These are phyloP conservation scores for Biancaea sappan DNA, from an alignment of 306 rosid genomes.

Conservation along the genomic window DNA sequence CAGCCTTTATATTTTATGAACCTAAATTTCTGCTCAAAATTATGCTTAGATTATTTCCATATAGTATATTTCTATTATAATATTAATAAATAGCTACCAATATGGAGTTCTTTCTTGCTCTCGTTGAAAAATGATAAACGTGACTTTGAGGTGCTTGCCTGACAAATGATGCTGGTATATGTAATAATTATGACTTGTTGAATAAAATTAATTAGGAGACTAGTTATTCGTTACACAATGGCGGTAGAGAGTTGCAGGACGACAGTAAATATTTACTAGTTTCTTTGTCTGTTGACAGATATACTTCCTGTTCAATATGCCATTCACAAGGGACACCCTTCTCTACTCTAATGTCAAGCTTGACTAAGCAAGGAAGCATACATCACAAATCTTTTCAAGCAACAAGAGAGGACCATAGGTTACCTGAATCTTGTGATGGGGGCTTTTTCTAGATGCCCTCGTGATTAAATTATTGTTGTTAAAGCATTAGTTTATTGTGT, in stretches of 20 bases:
- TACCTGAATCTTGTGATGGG: background rate
- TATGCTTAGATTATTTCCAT: background rate
- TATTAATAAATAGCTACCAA: no score
- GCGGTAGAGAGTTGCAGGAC: background rate
- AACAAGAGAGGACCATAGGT: background rate
- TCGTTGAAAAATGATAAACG: background rate
- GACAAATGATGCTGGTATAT: background rate
- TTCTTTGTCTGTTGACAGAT: constrained; percentile 38
- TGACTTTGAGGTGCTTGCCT: background rate
- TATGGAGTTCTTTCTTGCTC: background rate
- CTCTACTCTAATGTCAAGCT: constrained; percentile 72
- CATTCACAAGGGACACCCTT: constrained; percentile 74
- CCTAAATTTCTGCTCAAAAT: background rate
- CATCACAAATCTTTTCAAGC: background rate
- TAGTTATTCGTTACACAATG: background rate
- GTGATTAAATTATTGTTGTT: background rate
- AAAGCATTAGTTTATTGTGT: background rate
- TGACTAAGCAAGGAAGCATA: constrained; percentile 41
- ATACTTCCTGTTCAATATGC: constrained; percentile 59
- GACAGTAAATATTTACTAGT: background rate
- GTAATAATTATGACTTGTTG: background rate
- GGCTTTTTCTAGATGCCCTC: constrained; percentile 16
- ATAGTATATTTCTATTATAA: constrained; percentile 1
- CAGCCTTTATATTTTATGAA: constrained; percentile 18
- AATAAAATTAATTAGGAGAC: no score